Evolutionary conservation across 2,329 filamentous ascomycete species (phyloP).

Genomic region (Aspergillus brasiliensis): DNA sequence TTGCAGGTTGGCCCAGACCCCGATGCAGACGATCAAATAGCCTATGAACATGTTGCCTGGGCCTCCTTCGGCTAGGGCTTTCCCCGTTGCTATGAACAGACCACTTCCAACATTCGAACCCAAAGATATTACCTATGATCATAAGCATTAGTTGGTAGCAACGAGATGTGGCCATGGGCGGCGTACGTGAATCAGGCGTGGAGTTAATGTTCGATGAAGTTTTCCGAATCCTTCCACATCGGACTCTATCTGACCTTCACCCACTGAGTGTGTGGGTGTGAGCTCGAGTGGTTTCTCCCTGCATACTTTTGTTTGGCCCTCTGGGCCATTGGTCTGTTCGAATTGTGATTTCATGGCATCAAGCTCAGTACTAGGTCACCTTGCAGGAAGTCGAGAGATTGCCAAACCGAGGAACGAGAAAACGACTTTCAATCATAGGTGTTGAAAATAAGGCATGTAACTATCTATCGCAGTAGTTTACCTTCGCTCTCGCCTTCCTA

Average conservation of each 20-base stretch:
- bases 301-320: no score
- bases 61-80: constrained; percentile 10
- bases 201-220: background rate
- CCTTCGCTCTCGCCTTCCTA: background rate
- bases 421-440: background rate
- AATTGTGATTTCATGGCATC: background rate
- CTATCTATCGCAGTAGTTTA: background rate
- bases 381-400: background rate
- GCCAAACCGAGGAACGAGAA: background rate
- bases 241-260: background rate
- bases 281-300: background rate
- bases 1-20: constrained; percentile 14
- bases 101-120: constrained; percentile 13
- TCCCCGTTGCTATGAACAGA: constrained; percentile 14
- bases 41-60: constrained; percentile 10
- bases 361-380: background rate
- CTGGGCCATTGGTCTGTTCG: background rate
- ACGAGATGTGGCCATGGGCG: background rate
- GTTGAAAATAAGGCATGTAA: background rate
- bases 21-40: constrained; percentile 8
- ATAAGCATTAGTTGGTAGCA: background rate
- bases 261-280: background rate
- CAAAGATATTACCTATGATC: constrained; percentile 6
- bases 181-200: constrained; percentile 1
- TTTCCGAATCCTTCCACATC: background rate